A percentile compares a stretch with the other conserved stretches of the same genome.
Evolutionary conservation across 176 grass and related monocot genomes (phyloP).

Genomic region (Hordeum marinum): DNA sequence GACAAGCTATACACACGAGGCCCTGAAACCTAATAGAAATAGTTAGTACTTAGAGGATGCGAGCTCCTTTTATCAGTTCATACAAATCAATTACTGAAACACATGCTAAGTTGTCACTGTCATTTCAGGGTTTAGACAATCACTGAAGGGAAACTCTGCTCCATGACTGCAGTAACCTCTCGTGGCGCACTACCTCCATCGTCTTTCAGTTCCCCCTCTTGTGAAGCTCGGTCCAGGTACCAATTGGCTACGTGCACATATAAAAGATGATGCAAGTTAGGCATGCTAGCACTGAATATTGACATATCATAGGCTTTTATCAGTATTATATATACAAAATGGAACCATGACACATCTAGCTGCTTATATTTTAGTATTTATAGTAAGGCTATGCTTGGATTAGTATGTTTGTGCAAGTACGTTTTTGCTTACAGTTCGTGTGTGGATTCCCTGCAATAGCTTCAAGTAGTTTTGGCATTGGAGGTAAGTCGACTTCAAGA

Average conservation of each 20-base stretch:
- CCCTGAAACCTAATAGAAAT: background rate
- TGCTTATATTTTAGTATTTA: background rate
- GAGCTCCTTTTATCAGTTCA: background rate
- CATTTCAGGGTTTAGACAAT: background rate
- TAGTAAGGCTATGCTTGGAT: background rate
- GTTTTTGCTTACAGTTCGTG: background rate
- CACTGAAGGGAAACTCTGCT: background rate
- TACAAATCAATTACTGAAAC: background rate
- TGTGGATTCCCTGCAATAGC: background rate
- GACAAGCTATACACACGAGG: background rate
- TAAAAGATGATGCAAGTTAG: background rate
- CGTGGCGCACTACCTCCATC: background rate
- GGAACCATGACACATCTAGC: no score
- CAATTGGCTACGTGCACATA: background rate
- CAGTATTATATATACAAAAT: no score
- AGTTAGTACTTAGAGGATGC: slow-evolving; percentile 6
- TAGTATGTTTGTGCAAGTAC: background rate
- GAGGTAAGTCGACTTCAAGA: background rate
- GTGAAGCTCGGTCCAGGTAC: background rate
- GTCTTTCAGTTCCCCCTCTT: background rate
- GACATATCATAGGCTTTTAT: background rate
- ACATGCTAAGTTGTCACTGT: background rate
- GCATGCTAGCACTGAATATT: background rate
- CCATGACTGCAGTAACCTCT: background rate
- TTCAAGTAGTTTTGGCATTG: slow-evolving; percentile 3